Conservation (phyloP, 2,329 filamentous ascomycete genomes). For the Trichoderma koningiopsis region DNA sequence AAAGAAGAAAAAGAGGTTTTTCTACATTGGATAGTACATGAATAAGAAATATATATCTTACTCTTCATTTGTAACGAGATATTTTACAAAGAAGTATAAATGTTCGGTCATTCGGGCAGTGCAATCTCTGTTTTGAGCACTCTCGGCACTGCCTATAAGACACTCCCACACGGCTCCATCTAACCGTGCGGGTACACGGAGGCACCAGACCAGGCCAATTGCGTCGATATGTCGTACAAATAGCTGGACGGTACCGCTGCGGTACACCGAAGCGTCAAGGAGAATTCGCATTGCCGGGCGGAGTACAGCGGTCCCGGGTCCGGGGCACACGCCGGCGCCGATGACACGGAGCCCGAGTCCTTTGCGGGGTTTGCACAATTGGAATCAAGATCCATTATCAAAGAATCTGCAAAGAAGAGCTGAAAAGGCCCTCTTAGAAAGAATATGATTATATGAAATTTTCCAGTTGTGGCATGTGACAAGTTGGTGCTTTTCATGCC, state of each 20-base stretch:
- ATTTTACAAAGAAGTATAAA: too few relatives aligned
- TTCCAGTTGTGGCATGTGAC: too few relatives aligned
- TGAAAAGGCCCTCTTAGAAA: too few relatives aligned
- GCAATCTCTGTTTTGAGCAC: constrained; percentile 2
- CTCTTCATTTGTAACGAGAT: too few relatives aligned
- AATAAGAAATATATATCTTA: too few relatives aligned
- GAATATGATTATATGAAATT: too few relatives aligned
- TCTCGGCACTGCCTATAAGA: constrained; percentile 12
- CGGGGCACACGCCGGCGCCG: constrained; percentile 33
- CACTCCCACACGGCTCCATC: neutral
- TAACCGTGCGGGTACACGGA: too few relatives aligned
- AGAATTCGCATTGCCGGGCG: constrained; percentile 32
- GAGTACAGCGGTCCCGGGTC: constrained; percentile 34
- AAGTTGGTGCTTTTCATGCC: too few relatives aligned
- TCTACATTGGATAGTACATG: too few relatives aligned
- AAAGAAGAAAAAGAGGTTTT: too few relatives aligned
- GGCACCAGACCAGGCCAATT: neutral
- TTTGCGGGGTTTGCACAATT: constrained; percentile 9
- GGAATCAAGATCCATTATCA: too few relatives aligned
- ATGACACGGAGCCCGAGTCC: constrained; percentile 32
- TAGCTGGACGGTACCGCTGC: constrained; percentile 29
- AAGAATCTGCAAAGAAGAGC: too few relatives aligned
- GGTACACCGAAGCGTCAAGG: constrained; percentile 32
- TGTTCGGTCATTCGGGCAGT: neutral
- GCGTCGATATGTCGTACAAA: constrained; percentile 11